These are phyloP conservation scores for Alternaria solani DNA, from an alignment of 2,329 filamentous ascomycete genomes.

Conservation along the genomic window DNA sequence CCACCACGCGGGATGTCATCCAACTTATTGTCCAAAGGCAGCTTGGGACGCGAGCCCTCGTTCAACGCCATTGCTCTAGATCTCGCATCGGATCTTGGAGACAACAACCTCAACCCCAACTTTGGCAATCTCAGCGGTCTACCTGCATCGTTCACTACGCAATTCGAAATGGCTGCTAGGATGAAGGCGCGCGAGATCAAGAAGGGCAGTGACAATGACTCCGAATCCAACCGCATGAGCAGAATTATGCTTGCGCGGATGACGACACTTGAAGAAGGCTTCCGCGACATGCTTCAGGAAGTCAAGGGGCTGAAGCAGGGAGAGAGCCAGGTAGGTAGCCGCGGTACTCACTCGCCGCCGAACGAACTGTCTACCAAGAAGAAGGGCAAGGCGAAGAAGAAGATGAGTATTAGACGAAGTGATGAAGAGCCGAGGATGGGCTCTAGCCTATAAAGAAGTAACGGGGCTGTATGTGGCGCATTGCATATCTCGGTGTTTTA, in stretches of 20 bases:
- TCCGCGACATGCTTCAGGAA: slow-evolving; percentile 84
- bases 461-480: not conserved
- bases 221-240: slow-evolving; percentile 59
- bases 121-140: slow-evolving; percentile 70
- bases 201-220: slow-evolving; percentile 37
- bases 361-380: slow-evolving; percentile 34
- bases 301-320: slow-evolving; percentile 69
- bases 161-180: slow-evolving; percentile 55
- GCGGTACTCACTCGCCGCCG: slow-evolving; percentile 41
- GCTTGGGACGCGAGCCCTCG: slow-evolving; percentile 63
- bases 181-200: slow-evolving; percentile 33
- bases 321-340: slow-evolving; percentile 35
- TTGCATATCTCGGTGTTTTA: slow-evolving; percentile 17
- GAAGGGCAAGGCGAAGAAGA: slow-evolving; percentile 46
- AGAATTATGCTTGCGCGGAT: slow-evolving; percentile 86
- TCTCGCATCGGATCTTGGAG: slow-evolving; percentile 75
- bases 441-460: slow-evolving; percentile 32
- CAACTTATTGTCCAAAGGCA: slow-evolving; percentile 62
- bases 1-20: slow-evolving; percentile 62
- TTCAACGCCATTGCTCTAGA: slow-evolving; percentile 70
- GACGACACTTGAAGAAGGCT: slow-evolving; percentile 91
- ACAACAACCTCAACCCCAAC: slow-evolving; percentile 66
- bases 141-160: slow-evolving; percentile 80
- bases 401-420: slow-evolving; percentile 25
- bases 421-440: slow-evolving; percentile 37